Conservation (phyloP, 441 rosid species). For the Euphorbia neoarborescens region DNA sequence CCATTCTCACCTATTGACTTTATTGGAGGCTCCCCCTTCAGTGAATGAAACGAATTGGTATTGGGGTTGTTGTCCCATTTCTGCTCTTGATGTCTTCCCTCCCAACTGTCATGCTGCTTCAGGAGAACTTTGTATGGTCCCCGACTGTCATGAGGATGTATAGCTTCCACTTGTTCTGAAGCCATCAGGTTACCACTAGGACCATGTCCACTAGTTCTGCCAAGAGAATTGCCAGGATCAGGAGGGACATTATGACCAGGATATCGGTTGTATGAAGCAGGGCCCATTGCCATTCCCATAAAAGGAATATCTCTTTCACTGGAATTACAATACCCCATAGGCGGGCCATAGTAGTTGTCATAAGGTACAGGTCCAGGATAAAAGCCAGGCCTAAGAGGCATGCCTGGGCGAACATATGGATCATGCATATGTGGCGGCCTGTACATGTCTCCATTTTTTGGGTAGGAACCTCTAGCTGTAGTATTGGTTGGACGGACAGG, state of each 20-base stretch:
- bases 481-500: slow-evolving; percentile 51
- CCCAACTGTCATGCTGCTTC: slow-evolving; percentile 64
- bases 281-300: slow-evolving; percentile 68
- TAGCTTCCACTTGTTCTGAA: slow-evolving; percentile 47
- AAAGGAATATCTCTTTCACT: slow-evolving; percentile 66
- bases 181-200: slow-evolving; percentile 33
- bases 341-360: slow-evolving; percentile 80
- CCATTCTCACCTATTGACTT: slow-evolving; percentile 42
- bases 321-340: slow-evolving; percentile 62
- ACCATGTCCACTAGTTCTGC: slow-evolving; percentile 56
- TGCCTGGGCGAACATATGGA: slow-evolving; percentile 61
- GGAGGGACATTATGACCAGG: slow-evolving; percentile 51
- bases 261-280: slow-evolving; percentile 45
- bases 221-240: slow-evolving; percentile 41
- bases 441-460: slow-evolving; percentile 63
- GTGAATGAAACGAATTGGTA: slow-evolving; percentile 28
- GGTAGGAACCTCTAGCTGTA: slow-evolving; percentile 69
- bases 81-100: slow-evolving; percentile 42
- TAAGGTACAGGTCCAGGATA: slow-evolving; percentile 67
- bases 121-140: slow-evolving; percentile 66
- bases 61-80: slow-evolving; percentile 37
- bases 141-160: slow-evolving; percentile 46
- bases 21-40: slow-evolving; percentile 34
- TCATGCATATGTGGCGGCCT: slow-evolving; percentile 82
- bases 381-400: slow-evolving; percentile 90